Evolutionary conservation across 2,329 filamentous ascomycete genomes (phyloP), one percentile per base, ranked within the genome.

Genomic region (Diaporthe longicolla): DNA sequence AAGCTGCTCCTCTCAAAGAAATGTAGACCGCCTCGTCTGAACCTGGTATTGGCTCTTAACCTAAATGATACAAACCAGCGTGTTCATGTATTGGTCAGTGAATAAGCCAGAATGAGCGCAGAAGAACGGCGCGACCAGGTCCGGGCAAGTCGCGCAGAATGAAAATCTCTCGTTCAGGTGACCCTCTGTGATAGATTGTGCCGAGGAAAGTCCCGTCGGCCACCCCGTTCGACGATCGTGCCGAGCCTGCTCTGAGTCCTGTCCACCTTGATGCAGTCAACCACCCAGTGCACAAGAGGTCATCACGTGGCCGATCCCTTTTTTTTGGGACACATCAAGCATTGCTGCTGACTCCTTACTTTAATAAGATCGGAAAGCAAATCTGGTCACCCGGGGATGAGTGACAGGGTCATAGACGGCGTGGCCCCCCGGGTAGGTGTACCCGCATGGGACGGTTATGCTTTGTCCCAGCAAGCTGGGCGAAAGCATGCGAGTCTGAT

Each of bases 391-490:
- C 45, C 63, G 45, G 29, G 4, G 15, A 24, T 19, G 45, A 52
- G n/a, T 40, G 63, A 24, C 63, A 52, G 63, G 63, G 45, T 66
- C 45, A 52, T 52, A 19, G 45, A 66, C 21, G 21, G 11, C 1
- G 4, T 26, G 29, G 19, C 61, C 40, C 40, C 8, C 40, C 15
- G 45, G 63, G 24, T 26, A 8, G 59, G 29, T 66, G 45, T 29
- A n/a, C 21, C 45, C 29, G 63, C 26, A 37, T 66, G 45, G 63
- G 24, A 66, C 63, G 10, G 45, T 52, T 32, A 66, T 66, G 32
- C 63, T 66, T 66, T 37, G 63, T 37, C 29, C 63, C 63, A 52
- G 45, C 29, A 66, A 66, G n/a, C 63, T 66, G 43, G 63, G 63
- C 63, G 45, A 26, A 66, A 66, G 63, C 45, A 66, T 66, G 13